phyloP scores from a whole-genome alignment of 129 eudicot species.

The Flaveria ramosissima region DNA sequence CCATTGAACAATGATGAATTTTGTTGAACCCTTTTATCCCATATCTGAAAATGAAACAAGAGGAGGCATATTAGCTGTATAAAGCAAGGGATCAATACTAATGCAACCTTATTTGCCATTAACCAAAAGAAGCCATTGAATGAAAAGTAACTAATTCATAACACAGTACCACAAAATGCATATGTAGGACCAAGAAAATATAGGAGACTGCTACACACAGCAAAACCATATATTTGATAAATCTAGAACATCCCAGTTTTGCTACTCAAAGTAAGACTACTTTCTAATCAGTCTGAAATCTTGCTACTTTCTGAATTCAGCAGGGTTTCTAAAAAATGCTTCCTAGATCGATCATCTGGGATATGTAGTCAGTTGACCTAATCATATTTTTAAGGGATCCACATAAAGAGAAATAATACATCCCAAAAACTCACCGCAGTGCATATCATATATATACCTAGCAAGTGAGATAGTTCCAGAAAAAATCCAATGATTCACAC shows the following conservation, averaged over 20 bases:
- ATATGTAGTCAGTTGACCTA: background rate
- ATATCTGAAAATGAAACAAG: constrained; percentile 57
- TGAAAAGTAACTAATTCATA: constrained; percentile 5
- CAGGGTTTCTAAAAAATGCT: background rate
- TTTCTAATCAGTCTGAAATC: background rate
- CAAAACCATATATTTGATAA: constrained; percentile 8
- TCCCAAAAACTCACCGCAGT: background rate
- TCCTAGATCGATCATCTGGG: background rate
- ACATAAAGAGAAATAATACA: background rate
- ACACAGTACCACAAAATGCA: background rate
- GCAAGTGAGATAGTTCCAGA: background rate
- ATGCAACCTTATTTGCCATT: constrained; percentile 18
- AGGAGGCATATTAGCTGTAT: constrained; percentile 13
- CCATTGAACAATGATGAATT: constrained; percentile 79
- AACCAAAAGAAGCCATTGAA: constrained; percentile 25
- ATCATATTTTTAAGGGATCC: too few species aligned
- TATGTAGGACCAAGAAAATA: constrained; percentile 13
- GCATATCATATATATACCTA: background rate
- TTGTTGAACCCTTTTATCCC: constrained; percentile 68
- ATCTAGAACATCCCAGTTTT: constrained; percentile 1
- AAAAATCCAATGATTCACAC: too few species aligned
- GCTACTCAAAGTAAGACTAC: constrained; percentile 14
- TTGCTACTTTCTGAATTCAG: constrained; percentile 12
- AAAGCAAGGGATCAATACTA: background rate
- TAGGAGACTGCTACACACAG: constrained; percentile 8